Conservation (phyloP, 2,329 filamentous ascomycete species). For the Botryotinia globosa region DNA sequence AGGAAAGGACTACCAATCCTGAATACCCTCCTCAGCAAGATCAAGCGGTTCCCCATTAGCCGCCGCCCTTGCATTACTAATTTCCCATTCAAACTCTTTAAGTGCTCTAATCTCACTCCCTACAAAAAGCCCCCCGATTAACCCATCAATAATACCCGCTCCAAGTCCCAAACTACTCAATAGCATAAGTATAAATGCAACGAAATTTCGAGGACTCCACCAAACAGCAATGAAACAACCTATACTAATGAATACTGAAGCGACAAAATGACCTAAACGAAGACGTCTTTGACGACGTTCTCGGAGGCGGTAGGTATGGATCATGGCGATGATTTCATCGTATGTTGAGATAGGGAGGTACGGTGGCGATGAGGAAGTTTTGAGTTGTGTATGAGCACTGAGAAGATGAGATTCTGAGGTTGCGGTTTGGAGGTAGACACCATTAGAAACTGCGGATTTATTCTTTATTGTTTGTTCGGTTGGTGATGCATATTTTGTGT, state of each 20-base stretch:
- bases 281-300: conserved; percentile 70
- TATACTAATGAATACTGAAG: conserved; percentile 63
- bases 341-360: conserved; percentile 53
- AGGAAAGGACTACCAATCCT: conserved; percentile 6
- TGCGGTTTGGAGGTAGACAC: conserved; percentile 31
- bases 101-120: conserved; percentile 77
- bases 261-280: conserved; percentile 71
- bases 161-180: conserved; percentile 74
- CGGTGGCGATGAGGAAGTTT: conserved; percentile 16
- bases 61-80: conserved; percentile 59
- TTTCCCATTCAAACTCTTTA: conserved; percentile 92
- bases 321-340: conserved; percentile 70
- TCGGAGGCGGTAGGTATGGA: conserved; percentile 64
- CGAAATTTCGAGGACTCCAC: conserved; percentile 76
- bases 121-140: conserved; percentile 86
- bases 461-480: conserved; percentile 24
- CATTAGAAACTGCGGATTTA: conserved; percentile 31
- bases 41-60: conserved; percentile 34
- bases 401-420: conserved; percentile 20
- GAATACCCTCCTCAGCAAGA: background rate
- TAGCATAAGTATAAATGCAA: conserved; percentile 77
- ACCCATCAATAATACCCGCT: conserved; percentile 75
- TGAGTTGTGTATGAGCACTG: conserved; percentile 27
- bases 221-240: conserved; percentile 79
- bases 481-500: conserved; percentile 27